Evolutionary conservation across 805 yeast species (phyloP), one percentile per base, ranked within the genome.

Genomic region (Ogataea henricii): DNA sequence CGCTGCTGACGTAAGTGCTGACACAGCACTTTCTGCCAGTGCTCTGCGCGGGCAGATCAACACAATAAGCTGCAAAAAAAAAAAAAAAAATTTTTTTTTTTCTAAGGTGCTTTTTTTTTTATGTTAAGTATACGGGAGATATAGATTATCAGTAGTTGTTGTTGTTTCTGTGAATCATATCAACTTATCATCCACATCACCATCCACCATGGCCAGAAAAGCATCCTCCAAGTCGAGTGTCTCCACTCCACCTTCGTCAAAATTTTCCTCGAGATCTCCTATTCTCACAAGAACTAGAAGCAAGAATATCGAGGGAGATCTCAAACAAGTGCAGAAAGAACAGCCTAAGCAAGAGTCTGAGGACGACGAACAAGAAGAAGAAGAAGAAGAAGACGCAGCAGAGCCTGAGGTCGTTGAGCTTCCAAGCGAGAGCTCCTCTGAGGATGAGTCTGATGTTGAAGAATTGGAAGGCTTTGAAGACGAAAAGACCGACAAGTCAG

Each of bases 221-320:
- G 8, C 34, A 30, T 16, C 42, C 9, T 14, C 42, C 29, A 41
- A 20, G 14, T 33, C 47, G 16, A 39, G 42, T 32, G 43, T 42
- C 32, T 36, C 51, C 9, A 45, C 53, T 35, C 52, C 55, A 9
- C 48, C 50, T 17, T 51, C 55, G 18, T 43, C 45, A 30, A 56
- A 52, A 39, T 18, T 46, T n/a, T 41, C 57, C 10, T 46, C 56
- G 17, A 56, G 59, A 50, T 55, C 62, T 20, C 63, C 63, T 17
- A 53, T 58, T 17, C 51, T 52, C 30, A 57, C 62, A 6, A 58
- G 57, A 47, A 55, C 54, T 10, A 51, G 59, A 49, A 44, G 48
- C 9, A 45, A 46, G 36, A 49, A 38, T 14, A 46, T 53, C 17
- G 43, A 38, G 7, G 36, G 38, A 3, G 45, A 51, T 36, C 35